A percentile compares a stretch with the other conserved stretches of the same genome.
Conservation (phyloP, 2,329 filamentous ascomycete genomes). For the Aspergillus melleus region DNA sequence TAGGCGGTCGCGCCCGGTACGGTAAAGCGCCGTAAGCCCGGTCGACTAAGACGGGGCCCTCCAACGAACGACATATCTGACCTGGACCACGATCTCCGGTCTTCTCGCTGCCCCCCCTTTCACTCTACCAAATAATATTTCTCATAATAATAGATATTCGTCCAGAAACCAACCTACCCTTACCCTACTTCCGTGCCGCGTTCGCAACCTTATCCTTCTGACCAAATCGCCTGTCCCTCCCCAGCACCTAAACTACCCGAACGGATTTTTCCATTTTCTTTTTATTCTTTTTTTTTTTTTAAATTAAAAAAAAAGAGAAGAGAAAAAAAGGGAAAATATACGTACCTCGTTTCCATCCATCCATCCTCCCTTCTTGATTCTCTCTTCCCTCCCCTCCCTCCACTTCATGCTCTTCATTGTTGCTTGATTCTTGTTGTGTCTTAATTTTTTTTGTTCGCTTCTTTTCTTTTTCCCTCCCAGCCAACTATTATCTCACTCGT, state of each 20-base stretch:
- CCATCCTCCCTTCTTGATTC: conserved; percentile 2
- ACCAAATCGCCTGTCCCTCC: background rate
- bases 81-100: conserved; percentile 14
- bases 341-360: conserved; percentile 7
- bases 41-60: background rate
- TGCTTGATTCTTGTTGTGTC: conserved; percentile 5
- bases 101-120: conserved; percentile 3
- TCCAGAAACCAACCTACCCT: background rate
- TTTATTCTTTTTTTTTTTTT: background rate
- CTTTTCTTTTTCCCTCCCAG: conserved; percentile 10
- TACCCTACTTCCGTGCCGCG: background rate
- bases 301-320: conserved; percentile 4
- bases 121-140: background rate
- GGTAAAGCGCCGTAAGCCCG: background rate
- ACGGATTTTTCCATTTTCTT: background rate
- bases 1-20: background rate
- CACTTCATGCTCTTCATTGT: conserved; percentile 6
- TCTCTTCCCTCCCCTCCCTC: conserved; percentile 3
- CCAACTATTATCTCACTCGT: conserved; percentile 31
- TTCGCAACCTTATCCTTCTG: background rate
- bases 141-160: background rate
- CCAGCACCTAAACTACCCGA: background rate
- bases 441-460: conserved; percentile 9
- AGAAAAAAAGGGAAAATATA: conserved; percentile 7
- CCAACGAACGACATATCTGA: conserved; percentile 15